A percentile compares a stretch with the other conserved stretches of the same genome.
Conservation (phyloP, 805 yeast species). For the Tetrapisispora nanseiensis region DNA sequence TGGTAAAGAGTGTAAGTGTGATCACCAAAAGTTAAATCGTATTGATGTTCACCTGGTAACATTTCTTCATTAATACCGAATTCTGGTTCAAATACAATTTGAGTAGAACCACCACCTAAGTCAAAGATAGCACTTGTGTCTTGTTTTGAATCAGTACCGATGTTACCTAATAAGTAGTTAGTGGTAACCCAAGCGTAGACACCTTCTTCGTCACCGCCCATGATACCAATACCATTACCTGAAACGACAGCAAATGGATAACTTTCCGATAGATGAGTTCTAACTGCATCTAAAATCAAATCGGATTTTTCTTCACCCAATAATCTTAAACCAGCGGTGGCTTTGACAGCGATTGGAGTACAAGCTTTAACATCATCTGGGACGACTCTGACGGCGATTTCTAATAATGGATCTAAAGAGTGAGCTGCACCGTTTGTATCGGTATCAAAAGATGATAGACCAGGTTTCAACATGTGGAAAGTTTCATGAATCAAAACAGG, state of each 20-base stretch:
- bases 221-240: constrained; percentile 69
- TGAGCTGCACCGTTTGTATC: constrained; percentile 83
- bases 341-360: constrained; percentile 93
- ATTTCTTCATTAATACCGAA: constrained; percentile 50
- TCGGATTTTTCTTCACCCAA: constrained; percentile 68
- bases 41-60: constrained; percentile 85
- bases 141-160: constrained; percentile 58
- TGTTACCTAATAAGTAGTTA: constrained; percentile 85
- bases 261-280: constrained; percentile 60
- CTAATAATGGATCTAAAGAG: constrained; percentile 77
- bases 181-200: constrained; percentile 98
- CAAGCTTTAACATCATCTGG: constrained; percentile 68
- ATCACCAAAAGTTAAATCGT: constrained; percentile 69
- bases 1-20: constrained; percentile 77
- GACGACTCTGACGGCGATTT: constrained; percentile 65
- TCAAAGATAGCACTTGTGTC: constrained; percentile 97
- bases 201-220: constrained; percentile 97
- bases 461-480: constrained; percentile 87
- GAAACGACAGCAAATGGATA: constrained; percentile 90
- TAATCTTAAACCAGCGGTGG: constrained; percentile 93
- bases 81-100: constrained; percentile 95
- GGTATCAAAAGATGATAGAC: constrained; percentile 75
- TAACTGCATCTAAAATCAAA: constrained; percentile 68
- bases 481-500: constrained; percentile 73
- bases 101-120: constrained; percentile 98